Base-by-base conservation (phyloP, 2,329 filamentous ascomycete genomes). In the Colletotrichum godetiae region DNA sequence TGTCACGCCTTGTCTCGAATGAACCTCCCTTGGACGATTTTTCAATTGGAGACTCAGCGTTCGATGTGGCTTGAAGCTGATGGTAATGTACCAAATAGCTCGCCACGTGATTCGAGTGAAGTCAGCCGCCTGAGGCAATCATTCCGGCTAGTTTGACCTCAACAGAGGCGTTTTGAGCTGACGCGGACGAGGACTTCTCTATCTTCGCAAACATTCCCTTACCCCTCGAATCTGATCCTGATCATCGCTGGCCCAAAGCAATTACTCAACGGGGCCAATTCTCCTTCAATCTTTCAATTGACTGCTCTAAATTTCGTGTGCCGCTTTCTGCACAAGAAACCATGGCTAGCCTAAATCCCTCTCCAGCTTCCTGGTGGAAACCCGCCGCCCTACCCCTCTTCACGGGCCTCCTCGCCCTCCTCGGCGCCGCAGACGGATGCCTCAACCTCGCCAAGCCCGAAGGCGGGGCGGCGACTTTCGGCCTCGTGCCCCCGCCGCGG, bases 371-470 rank as follows among this genome's bases (percentile, higher is more conserved):
- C 22, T 73, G 71, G 71, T 73, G 71, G 71, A 70, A 56, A 31
- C 71, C 71, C 3, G 60, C 55, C 22, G 71, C 71, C 19, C 67
- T 73, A 5, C 71, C 67, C 6, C 2, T 71, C 56, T 73, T 73
- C 67, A 73, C 71, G 1, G 55, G 60, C 15, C 55, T 73, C 29
- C 67, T 73, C 60, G 67, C 71, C 11, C 60, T 73, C 35, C 46
- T 73, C 13, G 67, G 67, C 49, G 71, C 71, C 24, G 46, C 66
- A 12, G 71, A 73, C 42, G 71, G 71, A 7, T 13, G 42, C 67
- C 6, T 66, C 46, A 73, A 73, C 46, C 67, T 73, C 71, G 27
- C 31, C 67, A 62, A 52, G 27, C 71, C 71, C 24, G 70, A 73
- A 13, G 33, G 35, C 66, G 70, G 70, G 56, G 70, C 70, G 42